Conservation (phyloP, 2,329 filamentous ascomycete species). For the Penicillium sp. region DNA sequence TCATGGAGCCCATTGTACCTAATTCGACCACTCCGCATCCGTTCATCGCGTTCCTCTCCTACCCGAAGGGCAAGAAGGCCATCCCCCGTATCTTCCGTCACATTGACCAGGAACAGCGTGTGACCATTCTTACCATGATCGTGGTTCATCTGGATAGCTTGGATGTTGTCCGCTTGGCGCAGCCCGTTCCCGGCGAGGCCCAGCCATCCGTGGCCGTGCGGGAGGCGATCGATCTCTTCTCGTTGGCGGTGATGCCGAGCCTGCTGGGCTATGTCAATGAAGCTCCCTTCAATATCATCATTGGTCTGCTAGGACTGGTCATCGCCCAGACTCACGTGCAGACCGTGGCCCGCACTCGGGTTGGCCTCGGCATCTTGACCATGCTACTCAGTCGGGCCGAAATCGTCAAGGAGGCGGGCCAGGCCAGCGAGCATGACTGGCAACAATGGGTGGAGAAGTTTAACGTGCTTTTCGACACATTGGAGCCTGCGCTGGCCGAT, state of each 20-base stretch:
- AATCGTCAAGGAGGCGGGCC: slow-evolving; percentile 76
- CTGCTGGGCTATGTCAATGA: slow-evolving; percentile 87
- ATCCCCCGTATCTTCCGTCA: slow-evolving; percentile 93
- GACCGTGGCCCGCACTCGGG: slow-evolving; percentile 75
- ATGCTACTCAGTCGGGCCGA: slow-evolving; percentile 93
- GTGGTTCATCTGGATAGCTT: slow-evolving; percentile 87
- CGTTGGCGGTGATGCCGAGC: slow-evolving; percentile 78
- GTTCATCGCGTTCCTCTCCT: slow-evolving; percentile 92
- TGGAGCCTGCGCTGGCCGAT: slow-evolving; percentile 75
- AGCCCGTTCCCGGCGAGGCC: slow-evolving; percentile 65
- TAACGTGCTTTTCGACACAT: slow-evolving; percentile 75
- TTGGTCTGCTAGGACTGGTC: slow-evolving; percentile 79
- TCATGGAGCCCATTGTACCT: slow-evolving; percentile 80
- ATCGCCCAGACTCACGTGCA: slow-evolving; percentile 76
- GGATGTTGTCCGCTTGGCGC: slow-evolving; percentile 78
- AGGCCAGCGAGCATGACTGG: slow-evolving; percentile 66
- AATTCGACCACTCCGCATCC: slow-evolving; percentile 69
- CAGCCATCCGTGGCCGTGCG: slow-evolving; percentile 70
- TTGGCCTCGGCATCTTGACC: slow-evolving; percentile 83
- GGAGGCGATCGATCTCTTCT: slow-evolving; percentile 90
- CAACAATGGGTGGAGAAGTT: slow-evolving; percentile 79
- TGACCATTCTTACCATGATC: slow-evolving; percentile 93
- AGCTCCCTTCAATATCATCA: slow-evolving; percentile 82
- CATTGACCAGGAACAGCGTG: slow-evolving; percentile 80
- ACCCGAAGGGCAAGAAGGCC: slow-evolving; percentile 91